phyloP scores from a whole-genome alignment of 192 early-diverging fungal genomes.

The Coemansia sp. region DNA sequence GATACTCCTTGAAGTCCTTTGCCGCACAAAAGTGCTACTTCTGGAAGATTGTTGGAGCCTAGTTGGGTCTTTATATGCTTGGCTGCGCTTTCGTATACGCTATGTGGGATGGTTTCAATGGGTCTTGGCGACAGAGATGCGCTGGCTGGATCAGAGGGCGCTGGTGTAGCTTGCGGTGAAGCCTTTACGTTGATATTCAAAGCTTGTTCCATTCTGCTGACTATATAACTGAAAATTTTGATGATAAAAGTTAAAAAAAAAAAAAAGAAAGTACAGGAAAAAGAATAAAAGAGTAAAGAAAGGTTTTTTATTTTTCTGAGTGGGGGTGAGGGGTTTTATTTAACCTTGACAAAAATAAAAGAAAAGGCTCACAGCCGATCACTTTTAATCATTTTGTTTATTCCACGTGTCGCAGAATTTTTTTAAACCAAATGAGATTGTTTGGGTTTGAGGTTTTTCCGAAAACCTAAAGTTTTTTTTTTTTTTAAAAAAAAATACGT shows the following conservation, averaged over 20 bases:
- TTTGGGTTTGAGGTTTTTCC: neutral
- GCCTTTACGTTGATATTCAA: slow-evolving; percentile 4
- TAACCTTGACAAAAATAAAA: neutral
- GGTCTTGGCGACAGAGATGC: slow-evolving; percentile 29
- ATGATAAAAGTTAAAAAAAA: slow-evolving; percentile 1
- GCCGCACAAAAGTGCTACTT: slow-evolving; percentile 82
- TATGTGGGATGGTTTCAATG: slow-evolving; percentile 47
- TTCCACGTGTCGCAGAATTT: neutral
- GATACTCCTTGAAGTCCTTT: slow-evolving; percentile 78
- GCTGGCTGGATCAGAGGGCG: neutral
- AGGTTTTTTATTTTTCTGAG: too few species aligned
- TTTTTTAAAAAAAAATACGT: too few species aligned
- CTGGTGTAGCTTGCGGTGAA: neutral
- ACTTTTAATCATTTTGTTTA: too few species aligned
- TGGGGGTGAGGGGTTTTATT: too few species aligned
- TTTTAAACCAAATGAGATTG: neutral
- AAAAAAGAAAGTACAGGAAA: neutral
- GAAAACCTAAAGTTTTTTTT: neutral
- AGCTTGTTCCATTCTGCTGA: slow-evolving; percentile 2
- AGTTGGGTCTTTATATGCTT: slow-evolving; percentile 52
- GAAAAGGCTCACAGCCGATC: too few species aligned
- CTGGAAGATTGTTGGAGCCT: slow-evolving; percentile 39
- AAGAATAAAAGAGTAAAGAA: neutral
- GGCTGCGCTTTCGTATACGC: slow-evolving; percentile 55
- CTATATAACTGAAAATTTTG: neutral